Evolutionary conservation across 2,329 filamentous ascomycete species (phyloP), one percentile per base, ranked within the genome.

Genomic region (Diaporthe eres): DNA sequence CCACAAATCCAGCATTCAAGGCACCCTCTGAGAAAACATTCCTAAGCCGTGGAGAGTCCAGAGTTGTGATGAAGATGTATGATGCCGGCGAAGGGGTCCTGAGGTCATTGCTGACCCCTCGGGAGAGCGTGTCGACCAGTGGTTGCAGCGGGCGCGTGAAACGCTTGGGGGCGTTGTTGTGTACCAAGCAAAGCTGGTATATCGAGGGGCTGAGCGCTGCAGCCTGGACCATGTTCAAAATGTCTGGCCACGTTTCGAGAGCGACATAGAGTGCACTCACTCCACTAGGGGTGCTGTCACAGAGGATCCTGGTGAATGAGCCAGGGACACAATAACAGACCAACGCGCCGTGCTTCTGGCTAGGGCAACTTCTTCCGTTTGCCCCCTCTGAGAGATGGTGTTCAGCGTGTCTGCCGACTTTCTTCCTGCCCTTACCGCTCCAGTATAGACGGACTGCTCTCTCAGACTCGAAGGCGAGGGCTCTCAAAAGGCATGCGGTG

Each of bases 291-390:
- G 58, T 65, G 22, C 13, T 3, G 8, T 71, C 65, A 9, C 60
- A 57, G 25, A 76, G 31, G 2, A 10, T 12, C 15, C 74, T 57
- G 8, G 74, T 74, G 10, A 74, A 28, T 2, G 61, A 65, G 28
- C n/a, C 42, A 3, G 71, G 63, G 28, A 76, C 74, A 25, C 74
- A 76, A 25, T 74, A 76, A 19, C 74, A 76, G 1, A 57, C 22
- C 3, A 76, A 25, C 2, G 47, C 55, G 2, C 74, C 71, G 6
- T 31, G 22, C 6, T 34, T 28, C 15, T 76, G 74, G 37, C 74
- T 74, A 17, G 74, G 74, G 15, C 74, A 76, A 12, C 65, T 53
- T 28, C 65, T 17, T 0, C 65, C 65, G 4, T 51, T 55, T 0
- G 31, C 51, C 2, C 42, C n/a, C 5, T 19, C 19, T 12, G 42